Base-by-base conservation (phyloP, 768 basidiomycete genomes). In the Leucocoprinus sp. region DNA sequence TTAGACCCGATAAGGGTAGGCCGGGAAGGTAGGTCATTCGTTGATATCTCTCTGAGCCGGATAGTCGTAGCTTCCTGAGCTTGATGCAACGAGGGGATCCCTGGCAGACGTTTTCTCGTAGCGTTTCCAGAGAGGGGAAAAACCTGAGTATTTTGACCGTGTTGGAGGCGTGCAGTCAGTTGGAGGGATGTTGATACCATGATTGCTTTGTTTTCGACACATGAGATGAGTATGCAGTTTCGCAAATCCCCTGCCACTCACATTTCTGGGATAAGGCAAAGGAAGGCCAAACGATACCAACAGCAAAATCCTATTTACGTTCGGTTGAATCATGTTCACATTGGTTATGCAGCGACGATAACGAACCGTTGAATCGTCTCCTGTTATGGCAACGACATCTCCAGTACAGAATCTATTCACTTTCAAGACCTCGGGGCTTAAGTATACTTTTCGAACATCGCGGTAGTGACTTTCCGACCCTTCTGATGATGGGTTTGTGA, bases 241-340 rank as follows among this genome's bases (percentile, higher is more conserved):
- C 49, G 50, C 39, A 50, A 56, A 44, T 46, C 42, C 48, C 22
- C 42, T 38, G 15, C 44, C 49, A 70, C 79, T 56, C 60, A 84
- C 87, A 66, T 50, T 78, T 74, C 42, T 69, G 70, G 21, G 76
- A 57, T 44, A 81, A 43, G 6, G 84, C 82, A 36, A 71, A 55
- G 29, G 81, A 83, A n/a, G 86, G 85, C 87, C 87, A 90, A 54
- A 75, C 72, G 37, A 80, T 64, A 4, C 87, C 88, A 43, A 88
- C 66, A 9, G 80, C 75, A 59, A 81, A 80, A 35, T 69, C 62
- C 82, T 84, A 31, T 41, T 36, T 5, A 29, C 27, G n/a, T 12
- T 2, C 5, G n/a, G 15, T 37, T 36, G 17, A 45, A 17, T 31
- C 22, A 19, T 26, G 19, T n/a, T 31, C 18, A 5, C 12, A 19